A percentile compares a stretch with the other conserved stretches of the same genome.
phyloP scores from a whole-genome alignment of 2,329 filamentous ascomycete genomes.

The Venturia oleaginea region DNA sequence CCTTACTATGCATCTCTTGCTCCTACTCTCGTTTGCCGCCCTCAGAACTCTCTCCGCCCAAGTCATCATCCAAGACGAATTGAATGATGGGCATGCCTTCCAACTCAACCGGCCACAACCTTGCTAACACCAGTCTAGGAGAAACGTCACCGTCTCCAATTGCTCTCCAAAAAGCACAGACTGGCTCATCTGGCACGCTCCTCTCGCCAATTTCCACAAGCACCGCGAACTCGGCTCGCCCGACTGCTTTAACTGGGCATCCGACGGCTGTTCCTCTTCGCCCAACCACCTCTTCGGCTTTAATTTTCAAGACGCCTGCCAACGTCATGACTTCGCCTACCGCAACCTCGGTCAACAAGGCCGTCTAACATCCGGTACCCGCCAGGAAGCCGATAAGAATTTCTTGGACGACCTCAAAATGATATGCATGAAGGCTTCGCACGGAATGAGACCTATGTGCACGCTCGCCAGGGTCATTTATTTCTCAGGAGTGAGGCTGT shows the following conservation, averaged over 20 bases:
- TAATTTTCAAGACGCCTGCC: slow-evolving; percentile 11
- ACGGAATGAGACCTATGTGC: neutral
- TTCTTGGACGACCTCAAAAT: slow-evolving; percentile 9
- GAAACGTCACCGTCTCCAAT: neutral
- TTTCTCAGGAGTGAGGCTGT: slow-evolving; percentile 1
- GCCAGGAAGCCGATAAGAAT: slow-evolving; percentile 3
- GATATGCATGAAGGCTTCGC: slow-evolving; percentile 5
- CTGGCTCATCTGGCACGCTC: neutral
- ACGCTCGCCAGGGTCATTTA: neutral
- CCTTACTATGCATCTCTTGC: neutral
- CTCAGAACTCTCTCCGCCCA: neutral
- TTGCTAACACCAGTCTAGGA: neutral
- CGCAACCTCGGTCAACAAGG: slow-evolving; percentile 14
- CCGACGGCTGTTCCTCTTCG: slow-evolving; percentile 9
- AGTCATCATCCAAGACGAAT: slow-evolving; percentile 3
- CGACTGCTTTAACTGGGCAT: neutral
- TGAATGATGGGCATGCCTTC: neutral
- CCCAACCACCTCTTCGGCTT: slow-evolving; percentile 13
- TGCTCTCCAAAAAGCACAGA: neutral
- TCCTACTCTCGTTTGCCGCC: neutral
- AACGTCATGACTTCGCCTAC: slow-evolving; percentile 16
- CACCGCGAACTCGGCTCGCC: neutral
- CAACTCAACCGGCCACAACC: neutral
- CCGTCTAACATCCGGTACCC: slow-evolving; percentile 3
- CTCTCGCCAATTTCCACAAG: neutral